Base-by-base conservation (phyloP, 352 stramenopile species). In the Elongisporangium undulatum region DNA sequence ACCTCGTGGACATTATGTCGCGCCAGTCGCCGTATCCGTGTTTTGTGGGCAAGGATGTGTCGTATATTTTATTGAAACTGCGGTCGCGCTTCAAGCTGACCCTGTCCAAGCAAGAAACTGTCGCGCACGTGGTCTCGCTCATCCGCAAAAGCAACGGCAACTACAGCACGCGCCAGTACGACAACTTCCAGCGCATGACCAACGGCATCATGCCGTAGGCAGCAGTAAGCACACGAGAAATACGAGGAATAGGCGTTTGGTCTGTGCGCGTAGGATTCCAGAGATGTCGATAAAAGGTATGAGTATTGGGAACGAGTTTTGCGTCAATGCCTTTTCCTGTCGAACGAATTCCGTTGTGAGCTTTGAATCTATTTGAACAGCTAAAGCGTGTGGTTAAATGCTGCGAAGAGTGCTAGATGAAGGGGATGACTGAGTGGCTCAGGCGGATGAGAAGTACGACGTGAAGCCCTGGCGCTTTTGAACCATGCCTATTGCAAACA, bases 1-100 rank as follows among this genome's bases (percentile, higher is more conserved):
- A 97, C 52, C 75, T 99, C 8, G 96, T 99, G 23, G 94, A 98
- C 66, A 97, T 99, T 38, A 99, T 98, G 76, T 94, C 95, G 15
- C 82, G 90, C 22, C 84, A 98, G 55, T 99, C 94, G 55, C 94
- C 94, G 45, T 99, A 99, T 71, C 95, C 95, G 52, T 99, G 97
- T 70, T 99, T 99, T 66, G 70, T 80, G 48, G 75, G 74, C 65
- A 94, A 94, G 59, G 79, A 94, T 57, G 66, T 85, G 51, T 72
- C 81, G 52, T 92, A 92, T 71, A 92, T 96, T 70, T 67, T 97
- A 63, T 77, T 92, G 52, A 80, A 83, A 61, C 72, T 97, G 58
- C 83, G 87, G n/a, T 78, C 77, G 58, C 85, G 90, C 51, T 96
- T 98, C 72, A 95, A 96, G 70, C 71, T 92, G 21, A 77, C 74